Evolutionary conservation across 2,329 filamentous ascomycete genomes (phyloP), one percentile per base, ranked within the genome.

Genomic region (Torrubiellomyces zombiae): DNA sequence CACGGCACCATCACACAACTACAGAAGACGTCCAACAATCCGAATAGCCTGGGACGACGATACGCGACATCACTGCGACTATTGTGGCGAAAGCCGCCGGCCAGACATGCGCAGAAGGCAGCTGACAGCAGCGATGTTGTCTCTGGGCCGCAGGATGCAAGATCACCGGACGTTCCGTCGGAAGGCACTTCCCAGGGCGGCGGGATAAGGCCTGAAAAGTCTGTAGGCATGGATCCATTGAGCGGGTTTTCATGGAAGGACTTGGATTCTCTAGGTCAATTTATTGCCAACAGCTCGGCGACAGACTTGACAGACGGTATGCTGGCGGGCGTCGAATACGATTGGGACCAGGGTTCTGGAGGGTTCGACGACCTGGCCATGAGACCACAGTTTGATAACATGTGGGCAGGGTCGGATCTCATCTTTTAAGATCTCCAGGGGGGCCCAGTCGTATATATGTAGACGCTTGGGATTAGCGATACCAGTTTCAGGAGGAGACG

Each of bases 231-330:
- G 50, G 56, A 42, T 48, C 56, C 25, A 1, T 50, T 59, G 2
- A 63, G 68, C 25, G 61, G 66, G 21, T 72, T 73, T 42, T 70
- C 65, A 1, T 73, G 67, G 67, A 51, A 68, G 2, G 65, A 72
- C 37, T 46, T 73, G 5, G 62, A 64, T 29, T 67, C 67, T 2
- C 57, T 72, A 3, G 65, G 65, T 0, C 65, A 71, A 32, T 69
- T 64, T 30, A 51, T 51, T 21, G 40, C 38, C 8, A 38, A 36
- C 21, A 37, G 43, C 16, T 35, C 35, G 13, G 24, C 38, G 3
- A 32, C 37, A 4, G 31, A 29, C 23, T 31, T 36, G 18, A 27
- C 33, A 5, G 39, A 44, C 22, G 38, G 39, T n/a, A 37, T 39
- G 26, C 21, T 44, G 15, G 38, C 38, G 9, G 37, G 35, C 14